Conservation (phyloP, 83 land plant genomes). For the Picea abies region DNA sequence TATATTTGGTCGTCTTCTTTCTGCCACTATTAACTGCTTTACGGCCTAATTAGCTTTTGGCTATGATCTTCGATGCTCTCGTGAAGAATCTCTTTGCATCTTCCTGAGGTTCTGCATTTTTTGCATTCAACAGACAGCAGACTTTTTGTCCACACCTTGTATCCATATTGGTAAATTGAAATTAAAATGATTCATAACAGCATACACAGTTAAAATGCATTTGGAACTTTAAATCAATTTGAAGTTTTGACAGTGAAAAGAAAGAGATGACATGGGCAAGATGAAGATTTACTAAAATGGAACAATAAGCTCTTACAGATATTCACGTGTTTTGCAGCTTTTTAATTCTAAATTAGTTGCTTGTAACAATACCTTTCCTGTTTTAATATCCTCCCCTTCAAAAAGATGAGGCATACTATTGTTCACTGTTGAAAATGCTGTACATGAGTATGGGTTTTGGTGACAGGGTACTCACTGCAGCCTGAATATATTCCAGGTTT, state of each 20-base stretch:
- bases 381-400: background rate
- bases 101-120: background rate
- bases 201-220: too few species aligned
- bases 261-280: background rate
- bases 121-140: background rate
- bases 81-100: background rate
- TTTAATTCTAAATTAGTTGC: too few species aligned
- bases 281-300: background rate
- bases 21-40: background rate
- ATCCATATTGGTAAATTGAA: too few species aligned
- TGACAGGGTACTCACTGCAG: background rate
- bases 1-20: background rate
- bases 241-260: background rate
- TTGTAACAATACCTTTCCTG: too few species aligned
- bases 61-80: background rate
- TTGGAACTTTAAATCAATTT: background rate
- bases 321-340: background rate
- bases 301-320: background rate
- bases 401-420: background rate
- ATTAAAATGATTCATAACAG: too few species aligned
- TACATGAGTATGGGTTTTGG: background rate
- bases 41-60: background rate
- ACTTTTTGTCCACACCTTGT: too few species aligned
- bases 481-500: conserved; percentile 51
- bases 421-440: background rate